Evolutionary conservation across 257 asterid genomes (phyloP).

Genomic region (Agastache rugosa): DNA sequence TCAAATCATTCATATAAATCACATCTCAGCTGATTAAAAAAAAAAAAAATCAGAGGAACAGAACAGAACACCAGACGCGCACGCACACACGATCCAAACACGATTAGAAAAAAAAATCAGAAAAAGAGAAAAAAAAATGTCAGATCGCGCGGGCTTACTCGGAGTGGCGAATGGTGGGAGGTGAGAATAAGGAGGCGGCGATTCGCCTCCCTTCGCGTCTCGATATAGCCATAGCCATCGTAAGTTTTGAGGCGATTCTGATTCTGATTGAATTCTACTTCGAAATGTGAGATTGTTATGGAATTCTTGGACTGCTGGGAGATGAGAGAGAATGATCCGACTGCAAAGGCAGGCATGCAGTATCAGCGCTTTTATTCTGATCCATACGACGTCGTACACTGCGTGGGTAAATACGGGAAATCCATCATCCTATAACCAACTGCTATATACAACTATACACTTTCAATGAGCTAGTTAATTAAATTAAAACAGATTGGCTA

Average conservation of each 20-base stretch:
- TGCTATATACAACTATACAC: too few species aligned
- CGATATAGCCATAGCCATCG: slow-evolving; percentile 88
- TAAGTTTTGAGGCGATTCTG: neutral
- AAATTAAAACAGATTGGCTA: too few species aligned
- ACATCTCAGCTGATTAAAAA: neutral
- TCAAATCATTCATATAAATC: neutral
- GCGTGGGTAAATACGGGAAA: neutral
- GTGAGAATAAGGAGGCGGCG: slow-evolving; percentile 70
- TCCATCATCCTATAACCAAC: too few species aligned
- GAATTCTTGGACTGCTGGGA: neutral
- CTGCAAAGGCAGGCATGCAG: neutral
- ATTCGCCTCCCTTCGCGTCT: slow-evolving; percentile 94
- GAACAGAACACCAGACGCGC: neutral
- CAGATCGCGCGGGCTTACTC: slow-evolving; percentile 51
- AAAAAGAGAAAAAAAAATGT: neutral
- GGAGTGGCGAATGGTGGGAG: slow-evolving; percentile 65
- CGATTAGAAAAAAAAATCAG: neutral
- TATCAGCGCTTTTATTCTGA: neutral
- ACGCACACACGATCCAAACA: neutral
- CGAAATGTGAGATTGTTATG: neutral
- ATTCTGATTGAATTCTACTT: neutral
- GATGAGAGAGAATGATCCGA: neutral
- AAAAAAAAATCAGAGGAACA: too few species aligned
- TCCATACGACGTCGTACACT: neutral
- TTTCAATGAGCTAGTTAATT: too few species aligned